Evolutionary conservation across 2,329 filamentous ascomycete species (phyloP).

Genomic region (Septoria linicola): DNA sequence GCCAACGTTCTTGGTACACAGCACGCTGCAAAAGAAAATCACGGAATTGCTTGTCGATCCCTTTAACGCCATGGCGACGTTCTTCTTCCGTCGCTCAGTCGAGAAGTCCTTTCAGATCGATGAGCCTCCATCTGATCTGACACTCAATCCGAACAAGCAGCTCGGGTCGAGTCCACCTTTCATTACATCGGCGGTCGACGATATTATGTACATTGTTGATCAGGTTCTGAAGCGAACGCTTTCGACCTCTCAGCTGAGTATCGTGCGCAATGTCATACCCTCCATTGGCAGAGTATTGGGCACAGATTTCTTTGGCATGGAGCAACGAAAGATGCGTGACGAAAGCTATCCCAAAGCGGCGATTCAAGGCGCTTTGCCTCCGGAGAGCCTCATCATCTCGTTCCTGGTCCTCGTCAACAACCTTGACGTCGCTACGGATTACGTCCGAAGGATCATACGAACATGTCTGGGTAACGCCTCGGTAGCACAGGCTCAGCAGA

Average conservation of each 20-base stretch:
- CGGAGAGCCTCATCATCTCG: constrained; percentile 81
- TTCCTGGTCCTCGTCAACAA: constrained; percentile 96
- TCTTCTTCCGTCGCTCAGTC: constrained; percentile 93
- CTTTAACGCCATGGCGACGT: constrained; percentile 89
- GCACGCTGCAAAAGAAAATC: constrained; percentile 77
- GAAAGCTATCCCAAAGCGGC: constrained; percentile 83
- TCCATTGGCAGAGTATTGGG: constrained; percentile 77
- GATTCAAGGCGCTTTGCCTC: constrained; percentile 76
- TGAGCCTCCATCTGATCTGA: constrained; percentile 77
- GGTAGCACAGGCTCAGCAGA: constrained; percentile 9
- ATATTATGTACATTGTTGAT: constrained; percentile 99
- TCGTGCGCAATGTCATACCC: constrained; percentile 75
- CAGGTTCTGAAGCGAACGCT: constrained; percentile 83
- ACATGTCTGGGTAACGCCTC: constrained; percentile 54
- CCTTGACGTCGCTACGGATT: constrained; percentile 87
- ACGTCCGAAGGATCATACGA: constrained; percentile 80
- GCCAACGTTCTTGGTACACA: constrained; percentile 73
- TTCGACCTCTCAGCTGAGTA: constrained; percentile 76
- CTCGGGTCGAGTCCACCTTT: constrained; percentile 79
- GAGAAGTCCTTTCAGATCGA: constrained; percentile 98
- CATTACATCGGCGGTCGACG: constrained; percentile 93
- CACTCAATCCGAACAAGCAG: constrained; percentile 69
- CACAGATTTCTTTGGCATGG: constrained; percentile 92
- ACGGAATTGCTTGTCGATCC: constrained; percentile 70
- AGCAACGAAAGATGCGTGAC: constrained; percentile 95